These are phyloP conservation scores for Neostapfia colusana DNA, from an alignment of 176 grass and related monocot species.

Conservation along the genomic window DNA sequence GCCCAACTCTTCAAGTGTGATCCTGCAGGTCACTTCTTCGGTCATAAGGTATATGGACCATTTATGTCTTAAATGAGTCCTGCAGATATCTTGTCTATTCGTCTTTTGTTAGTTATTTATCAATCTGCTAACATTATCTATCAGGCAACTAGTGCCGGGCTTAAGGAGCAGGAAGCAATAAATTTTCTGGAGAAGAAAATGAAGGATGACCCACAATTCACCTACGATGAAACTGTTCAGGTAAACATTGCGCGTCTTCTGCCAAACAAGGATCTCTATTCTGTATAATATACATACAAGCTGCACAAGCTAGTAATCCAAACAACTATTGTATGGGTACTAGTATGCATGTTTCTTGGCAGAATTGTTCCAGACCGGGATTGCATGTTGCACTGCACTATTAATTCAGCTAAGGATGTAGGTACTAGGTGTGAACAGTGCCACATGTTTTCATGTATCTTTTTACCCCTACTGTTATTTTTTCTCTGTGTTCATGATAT, in stretches of 20 bases:
- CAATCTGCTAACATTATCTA: constrained; percentile 15
- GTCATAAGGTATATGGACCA: constrained; percentile 72
- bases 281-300: not conserved
- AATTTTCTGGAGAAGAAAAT: constrained; percentile 99
- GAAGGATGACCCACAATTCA: constrained; percentile 80
- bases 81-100: constrained; percentile 3
- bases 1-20: constrained; percentile 97
- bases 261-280: not conserved
- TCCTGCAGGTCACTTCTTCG: constrained; percentile 94
- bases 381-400: no score
- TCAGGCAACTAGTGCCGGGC: constrained; percentile 94
- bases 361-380: no score
- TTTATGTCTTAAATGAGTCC: not conserved
- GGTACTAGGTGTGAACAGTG: not conserved
- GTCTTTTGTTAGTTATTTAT: not conserved
- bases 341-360: no score
- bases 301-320: not conserved
- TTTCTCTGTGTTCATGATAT: not conserved
- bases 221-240: constrained; percentile 87
- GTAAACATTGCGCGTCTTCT: constrained; percentile 30
- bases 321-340: not conserved
- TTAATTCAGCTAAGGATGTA: no score
- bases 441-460: not conserved
- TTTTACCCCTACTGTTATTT: not conserved
- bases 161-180: constrained; percentile 99